Evolutionary conservation across 306 rosid species (phyloP).

Genomic region (Phaseolus lunatus): DNA sequence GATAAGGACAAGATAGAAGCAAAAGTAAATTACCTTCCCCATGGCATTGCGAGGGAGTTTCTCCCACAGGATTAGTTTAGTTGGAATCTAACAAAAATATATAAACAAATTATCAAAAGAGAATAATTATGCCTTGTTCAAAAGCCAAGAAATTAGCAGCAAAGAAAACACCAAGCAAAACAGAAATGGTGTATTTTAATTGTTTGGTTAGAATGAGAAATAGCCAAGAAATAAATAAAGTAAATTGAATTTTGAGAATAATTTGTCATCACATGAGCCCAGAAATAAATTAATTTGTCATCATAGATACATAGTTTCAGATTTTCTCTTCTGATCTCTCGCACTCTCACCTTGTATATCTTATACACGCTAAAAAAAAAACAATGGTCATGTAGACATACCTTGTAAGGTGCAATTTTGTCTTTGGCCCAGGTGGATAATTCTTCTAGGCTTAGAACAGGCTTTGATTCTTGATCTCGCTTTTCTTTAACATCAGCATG

Average conservation of each 20-base stretch:
- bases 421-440: slow-evolving; percentile 79
- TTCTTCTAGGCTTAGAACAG: slow-evolving; percentile 69
- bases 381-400: slow-evolving; percentile 40
- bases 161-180: not conserved
- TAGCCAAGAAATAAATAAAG: not conserved
- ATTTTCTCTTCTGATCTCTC: not conserved
- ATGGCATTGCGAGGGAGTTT: slow-evolving; percentile 91
- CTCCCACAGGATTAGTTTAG: slow-evolving; percentile 72
- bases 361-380: not conserved
- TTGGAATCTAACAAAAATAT: slow-evolving; percentile 70
- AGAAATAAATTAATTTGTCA: not conserved
- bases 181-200: not conserved
- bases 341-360: not conserved
- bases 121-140: not conserved
- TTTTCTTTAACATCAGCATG: slow-evolving; percentile 53
- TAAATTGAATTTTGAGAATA: not conserved
- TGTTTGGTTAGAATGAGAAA: not conserved
- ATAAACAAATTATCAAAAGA: slow-evolving; percentile 30
- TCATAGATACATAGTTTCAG: not conserved
- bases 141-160: not conserved
- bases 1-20: not conserved
- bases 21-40: slow-evolving; percentile 78
- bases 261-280: not conserved
- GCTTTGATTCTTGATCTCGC: slow-evolving; percentile 59
- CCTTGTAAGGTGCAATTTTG: slow-evolving; percentile 97